Evolutionary conservation across 1,284 basidiomycete species (phyloP), one percentile per base, ranked within the genome.

Genomic region (Moesziomyces sp.): DNA sequence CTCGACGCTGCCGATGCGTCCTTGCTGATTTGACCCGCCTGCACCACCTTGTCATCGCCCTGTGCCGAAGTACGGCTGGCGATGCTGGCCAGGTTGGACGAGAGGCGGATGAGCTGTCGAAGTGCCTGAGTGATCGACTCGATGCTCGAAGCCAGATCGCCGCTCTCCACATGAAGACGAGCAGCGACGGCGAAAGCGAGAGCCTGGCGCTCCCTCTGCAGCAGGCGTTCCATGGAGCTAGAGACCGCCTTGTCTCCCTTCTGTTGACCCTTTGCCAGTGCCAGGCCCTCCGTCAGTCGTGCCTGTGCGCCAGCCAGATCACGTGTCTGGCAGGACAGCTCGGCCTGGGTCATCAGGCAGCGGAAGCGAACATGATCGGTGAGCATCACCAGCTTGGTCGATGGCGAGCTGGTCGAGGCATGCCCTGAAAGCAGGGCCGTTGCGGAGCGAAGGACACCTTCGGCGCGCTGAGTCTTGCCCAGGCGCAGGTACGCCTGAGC

Each of bases 301-400:
- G 46, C 38, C 19, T 71, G 58, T 16, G 73, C 63, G 19, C 52
- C 53, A n/a, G 42, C 53, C 5, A 61, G 46, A 21, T 67, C 50
- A 18, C 60, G 61, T 8, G 58, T 56, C 16, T 55, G 54, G 24
- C 53, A 38, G 1, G 58, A 44, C 3, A 64, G 30, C 52, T 78
- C 61, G 33, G 72, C 52, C 19, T 65, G 52, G 9, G 46, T 65
- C 48, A 78, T 59, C 13, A 74, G 46, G 46, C 67, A 74, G 11
- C 65, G 66, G 48, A 72, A 61, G 19, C 62, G 54, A 3, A 69
- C 58, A n/a, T 77, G 65, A 10, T 70, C 56, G 19, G 66, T 60
- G 21, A 66, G 49, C 13, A 64, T 42, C 46, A 63, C 26, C 44
- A 50, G 28, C 33, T 58, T 56, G 44, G 40, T 46, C 16, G 60